These are phyloP conservation scores for Helicocarpus griseus DNA, from an alignment of 2,329 filamentous ascomycete species.

Conservation along the genomic window DNA sequence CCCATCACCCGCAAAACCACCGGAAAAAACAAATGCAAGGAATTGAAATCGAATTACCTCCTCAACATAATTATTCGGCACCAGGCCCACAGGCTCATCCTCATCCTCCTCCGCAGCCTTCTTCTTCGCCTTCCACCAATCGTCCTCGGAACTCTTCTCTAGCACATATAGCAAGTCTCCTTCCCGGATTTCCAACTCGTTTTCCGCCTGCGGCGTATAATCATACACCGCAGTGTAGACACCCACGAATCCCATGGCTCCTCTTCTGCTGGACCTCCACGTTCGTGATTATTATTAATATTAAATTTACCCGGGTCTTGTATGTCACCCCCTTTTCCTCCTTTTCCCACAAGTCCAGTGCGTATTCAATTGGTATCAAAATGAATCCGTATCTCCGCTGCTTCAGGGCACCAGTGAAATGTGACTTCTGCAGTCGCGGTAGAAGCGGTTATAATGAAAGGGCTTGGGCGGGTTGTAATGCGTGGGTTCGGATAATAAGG, in stretches of 20 bases:
- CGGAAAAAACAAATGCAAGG: constrained; percentile 1
- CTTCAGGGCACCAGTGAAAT: too few species aligned
- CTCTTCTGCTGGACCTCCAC: constrained; percentile 6
- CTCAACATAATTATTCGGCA: constrained; percentile 93
- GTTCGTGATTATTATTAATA: not conserved
- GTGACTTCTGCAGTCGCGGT: too few species aligned
- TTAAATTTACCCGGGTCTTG: not conserved
- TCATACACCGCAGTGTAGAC: constrained; percentile 88
- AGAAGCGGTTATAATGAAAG: not conserved
- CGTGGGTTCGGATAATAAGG: not conserved
- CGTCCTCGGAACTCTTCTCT: constrained; percentile 67
- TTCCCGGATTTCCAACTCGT: constrained; percentile 74
- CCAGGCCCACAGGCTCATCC: constrained; percentile 79
- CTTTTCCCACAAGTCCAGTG: too few species aligned
- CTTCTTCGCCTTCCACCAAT: constrained; percentile 97
- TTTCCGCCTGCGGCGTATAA: constrained; percentile 76
- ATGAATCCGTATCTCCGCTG: too few species aligned
- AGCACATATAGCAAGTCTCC: constrained; percentile 83
- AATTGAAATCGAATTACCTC: constrained; percentile 52
- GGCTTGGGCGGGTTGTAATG: not conserved
- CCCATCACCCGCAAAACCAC: not conserved
- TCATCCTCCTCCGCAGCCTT: constrained; percentile 73
- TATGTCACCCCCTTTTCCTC: not conserved
- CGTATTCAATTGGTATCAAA: too few species aligned
- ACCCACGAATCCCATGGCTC: constrained; percentile 76